Evolutionary conservation across 129 eudicot species (phyloP), one percentile per base, ranked within the genome.

Genomic region (Pittosporum tobira): DNA sequence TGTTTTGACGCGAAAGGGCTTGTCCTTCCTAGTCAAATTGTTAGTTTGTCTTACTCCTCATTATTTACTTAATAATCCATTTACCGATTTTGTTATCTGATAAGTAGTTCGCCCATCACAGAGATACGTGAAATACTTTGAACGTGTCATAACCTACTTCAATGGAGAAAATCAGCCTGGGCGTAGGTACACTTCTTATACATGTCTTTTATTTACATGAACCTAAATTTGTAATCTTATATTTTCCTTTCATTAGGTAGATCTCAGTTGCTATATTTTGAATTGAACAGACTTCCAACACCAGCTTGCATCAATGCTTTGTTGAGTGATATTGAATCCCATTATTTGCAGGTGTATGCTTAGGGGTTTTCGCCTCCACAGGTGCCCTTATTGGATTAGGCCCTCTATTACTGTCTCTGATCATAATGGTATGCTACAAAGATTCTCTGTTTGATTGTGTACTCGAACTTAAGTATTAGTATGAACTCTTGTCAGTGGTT

Each of bases 121-220:
- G 97, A 82, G 97, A 72, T 90, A 90, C 62, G 95, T 90, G 75
- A 90, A 90, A 68, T 90, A 90, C 52, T 90, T 90, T 58, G 97
- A 90, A 64, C 93, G 97, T n/a, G 65, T 71, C 49, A 36, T 79
- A 68, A 77, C 86, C 2, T 82, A 90, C 76, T 85, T 90, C 73
- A 85, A 90, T 40, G 97, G 97, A 72, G 97, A 85, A 70, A 82
- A 79, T 64, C 97, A 82, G 87, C 94, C 97, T 26, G 97, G 97
- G n/a, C 94, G 97, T 51, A 90, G 97, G 97, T 90, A 80, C 45
- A 26, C 27, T 43, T 54, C 22, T 15, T 30, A 49, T 56, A 23
- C 6, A 59, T 15, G 40, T 27, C 70, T 45, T 23, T 1, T 54
- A 18, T 18, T 43, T 19, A 8, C 51, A 19, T n/a, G 29, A 24